phyloP scores from a whole-genome alignment of 2,329 filamentous ascomycete species.

The Fusarium temperatum region DNA sequence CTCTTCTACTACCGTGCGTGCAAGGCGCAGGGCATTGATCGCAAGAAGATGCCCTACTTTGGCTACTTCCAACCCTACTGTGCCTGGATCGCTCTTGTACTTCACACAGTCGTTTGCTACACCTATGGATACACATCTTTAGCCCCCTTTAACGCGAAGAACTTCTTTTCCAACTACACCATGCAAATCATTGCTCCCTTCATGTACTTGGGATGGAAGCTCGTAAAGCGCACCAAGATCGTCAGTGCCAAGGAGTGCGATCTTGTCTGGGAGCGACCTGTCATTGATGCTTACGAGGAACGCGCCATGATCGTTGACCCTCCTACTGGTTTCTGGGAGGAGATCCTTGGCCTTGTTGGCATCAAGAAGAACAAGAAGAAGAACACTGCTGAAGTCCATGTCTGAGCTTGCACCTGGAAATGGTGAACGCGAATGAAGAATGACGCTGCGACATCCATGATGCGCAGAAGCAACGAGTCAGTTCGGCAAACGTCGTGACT shows the following conservation, averaged over 20 bases:
- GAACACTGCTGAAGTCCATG: constrained; percentile 11
- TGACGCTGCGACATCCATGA: background rate
- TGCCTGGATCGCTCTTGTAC: constrained; percentile 28
- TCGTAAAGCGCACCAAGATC: constrained; percentile 63
- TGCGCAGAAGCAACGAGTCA: background rate
- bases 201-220: constrained; percentile 64
- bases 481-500: background rate
- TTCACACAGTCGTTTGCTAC: constrained; percentile 44
- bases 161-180: constrained; percentile 58
- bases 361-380: constrained; percentile 28
- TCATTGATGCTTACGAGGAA: constrained; percentile 61
- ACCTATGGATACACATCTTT: constrained; percentile 62
- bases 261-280: constrained; percentile 62
- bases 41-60: constrained; percentile 59
- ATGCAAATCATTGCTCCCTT: constrained; percentile 59
- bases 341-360: constrained; percentile 24
- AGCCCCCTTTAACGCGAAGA: constrained; percentile 59
- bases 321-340: constrained; percentile 52
- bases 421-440: background rate
- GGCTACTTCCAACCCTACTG: constrained; percentile 48
- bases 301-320: constrained; percentile 46
- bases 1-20: constrained; percentile 65
- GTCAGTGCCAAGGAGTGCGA: constrained; percentile 60
- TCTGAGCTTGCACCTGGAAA: background rate
- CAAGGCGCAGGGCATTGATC: constrained; percentile 55